These are phyloP conservation scores for Narthecium ossifragum DNA, from an alignment of 106 monocot species.

Conservation along the genomic window DNA sequence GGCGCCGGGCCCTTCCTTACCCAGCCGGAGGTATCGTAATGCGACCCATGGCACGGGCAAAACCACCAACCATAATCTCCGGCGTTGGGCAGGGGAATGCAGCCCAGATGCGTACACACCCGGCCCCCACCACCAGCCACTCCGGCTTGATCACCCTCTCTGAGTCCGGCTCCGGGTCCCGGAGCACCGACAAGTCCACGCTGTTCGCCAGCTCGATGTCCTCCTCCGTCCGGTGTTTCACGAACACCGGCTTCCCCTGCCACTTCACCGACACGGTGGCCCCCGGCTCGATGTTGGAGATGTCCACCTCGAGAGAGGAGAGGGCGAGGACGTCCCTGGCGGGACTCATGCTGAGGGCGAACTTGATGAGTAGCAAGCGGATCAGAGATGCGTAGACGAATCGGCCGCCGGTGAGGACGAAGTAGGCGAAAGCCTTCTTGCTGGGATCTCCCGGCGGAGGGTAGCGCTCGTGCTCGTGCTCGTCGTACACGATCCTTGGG, in stretches of 20 bases:
- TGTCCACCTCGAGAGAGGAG: slow-evolving; percentile 77
- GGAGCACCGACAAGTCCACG: slow-evolving; percentile 49
- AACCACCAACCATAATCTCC: slow-evolving; percentile 86
- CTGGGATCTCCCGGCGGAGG: slow-evolving; percentile 76
- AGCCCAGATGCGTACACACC: slow-evolving; percentile 22
- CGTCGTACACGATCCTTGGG: slow-evolving; percentile 61
- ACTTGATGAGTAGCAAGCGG: slow-evolving; percentile 74
- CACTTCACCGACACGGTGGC: slow-evolving; percentile 80
- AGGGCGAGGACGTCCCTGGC: slow-evolving; percentile 82
- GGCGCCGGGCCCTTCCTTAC: slow-evolving; percentile 90
- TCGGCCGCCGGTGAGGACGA: slow-evolving; percentile 59
- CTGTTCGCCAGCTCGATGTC: slow-evolving; percentile 68
- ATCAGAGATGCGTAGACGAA: slow-evolving; percentile 81
- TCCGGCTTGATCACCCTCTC: not conserved
- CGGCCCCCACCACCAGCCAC: slow-evolving; percentile 23
- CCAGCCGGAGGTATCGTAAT: slow-evolving; percentile 76
- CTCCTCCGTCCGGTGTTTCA: slow-evolving; percentile 54
- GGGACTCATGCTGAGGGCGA: slow-evolving; percentile 76
- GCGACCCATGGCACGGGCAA: slow-evolving; percentile 88
- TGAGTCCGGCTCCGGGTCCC: slow-evolving; percentile 69
- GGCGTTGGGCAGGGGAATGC: slow-evolving; percentile 77
- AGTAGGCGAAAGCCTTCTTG: slow-evolving; percentile 77
- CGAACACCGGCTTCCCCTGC: slow-evolving; percentile 92
- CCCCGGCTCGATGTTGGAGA: slow-evolving; percentile 75
- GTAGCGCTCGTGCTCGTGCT: slow-evolving; percentile 69